Conservation (phyloP, 768 basidiomycete genomes). For the Xerocomellus intermedius region DNA sequence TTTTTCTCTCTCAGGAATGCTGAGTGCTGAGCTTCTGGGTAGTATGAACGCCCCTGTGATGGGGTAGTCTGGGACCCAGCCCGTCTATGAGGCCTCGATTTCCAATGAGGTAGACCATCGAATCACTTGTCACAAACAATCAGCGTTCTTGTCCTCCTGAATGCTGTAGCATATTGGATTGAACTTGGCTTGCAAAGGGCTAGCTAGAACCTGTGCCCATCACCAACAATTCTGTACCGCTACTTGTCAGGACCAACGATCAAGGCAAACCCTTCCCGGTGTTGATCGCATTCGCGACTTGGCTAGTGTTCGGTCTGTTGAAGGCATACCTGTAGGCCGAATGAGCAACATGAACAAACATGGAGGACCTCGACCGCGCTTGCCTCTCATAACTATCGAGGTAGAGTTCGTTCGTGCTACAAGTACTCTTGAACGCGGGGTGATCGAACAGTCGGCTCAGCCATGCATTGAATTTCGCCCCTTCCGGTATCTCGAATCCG, state of each 20-base stretch:
- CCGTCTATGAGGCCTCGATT: too few relatives aligned
- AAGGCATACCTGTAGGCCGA: constrained; percentile 57
- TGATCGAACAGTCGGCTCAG: constrained; percentile 53
- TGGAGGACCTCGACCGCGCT: constrained; percentile 5
- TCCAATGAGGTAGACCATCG: too few relatives aligned
- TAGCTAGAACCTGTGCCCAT: too few relatives aligned
- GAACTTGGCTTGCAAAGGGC: too few relatives aligned
- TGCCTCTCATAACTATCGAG: constrained; percentile 71
- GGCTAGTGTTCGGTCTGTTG: constrained; percentile 75
- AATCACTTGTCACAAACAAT: too few relatives aligned
- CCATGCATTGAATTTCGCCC: constrained; percentile 52
- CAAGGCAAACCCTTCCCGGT: constrained; percentile 60
- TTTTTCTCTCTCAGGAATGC: too few relatives aligned
- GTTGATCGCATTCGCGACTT: constrained; percentile 75
- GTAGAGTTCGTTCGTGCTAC: constrained; percentile 66
- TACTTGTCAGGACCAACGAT: constrained; percentile 15
- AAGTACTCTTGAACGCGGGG: constrained; percentile 63
- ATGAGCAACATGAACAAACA: not conserved
- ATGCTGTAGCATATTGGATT: too few relatives aligned
- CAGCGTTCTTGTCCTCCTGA: too few relatives aligned
- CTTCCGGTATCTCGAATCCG: constrained; percentile 56
- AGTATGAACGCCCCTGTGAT: too few relatives aligned
- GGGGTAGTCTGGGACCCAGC: too few relatives aligned
- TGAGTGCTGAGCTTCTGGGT: too few relatives aligned
- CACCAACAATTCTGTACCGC: not conserved